These are phyloP conservation scores for Rhizopogon hawkerae DNA, from an alignment of 1,284 basidiomycete genomes.

Conservation along the genomic window DNA sequence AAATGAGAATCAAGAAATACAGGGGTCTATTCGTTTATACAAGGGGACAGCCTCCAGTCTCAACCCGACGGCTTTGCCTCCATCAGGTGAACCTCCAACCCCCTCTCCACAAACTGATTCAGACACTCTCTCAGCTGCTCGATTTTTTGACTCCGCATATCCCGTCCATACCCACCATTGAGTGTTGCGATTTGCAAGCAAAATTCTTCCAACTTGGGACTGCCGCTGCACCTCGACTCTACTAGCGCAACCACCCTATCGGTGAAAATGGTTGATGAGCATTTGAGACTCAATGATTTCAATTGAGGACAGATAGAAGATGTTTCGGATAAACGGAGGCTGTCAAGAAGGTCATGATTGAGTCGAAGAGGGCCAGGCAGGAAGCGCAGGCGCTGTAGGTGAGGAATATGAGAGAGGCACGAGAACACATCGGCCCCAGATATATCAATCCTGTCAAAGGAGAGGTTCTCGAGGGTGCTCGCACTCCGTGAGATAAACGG, in stretches of 20 bases:
- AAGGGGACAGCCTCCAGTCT: not conserved
- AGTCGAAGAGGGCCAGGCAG: conserved; percentile 23
- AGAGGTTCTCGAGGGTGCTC: conserved; percentile 24
- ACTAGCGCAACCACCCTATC: conserved; percentile 21
- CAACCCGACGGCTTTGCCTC: conserved; percentile 15
- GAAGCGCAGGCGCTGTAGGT: conserved; percentile 15
- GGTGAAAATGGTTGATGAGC: conserved; percentile 19
- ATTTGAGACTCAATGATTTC: conserved; percentile 20
- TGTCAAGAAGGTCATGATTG: conserved; percentile 20
- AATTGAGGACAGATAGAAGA: conserved; percentile 19
- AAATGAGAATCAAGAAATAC: not conserved
- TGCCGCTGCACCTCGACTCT: conserved; percentile 16
- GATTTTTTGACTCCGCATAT: conserved; percentile 23
- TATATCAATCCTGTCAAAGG: conserved; percentile 20
- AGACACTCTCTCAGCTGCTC: conserved; percentile 10
- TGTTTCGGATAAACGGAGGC: not conserved
- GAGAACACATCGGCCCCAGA: conserved; percentile 14
- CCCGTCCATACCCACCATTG: conserved; percentile 21
- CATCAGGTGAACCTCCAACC: conserved; percentile 15
- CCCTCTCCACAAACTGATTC: conserved; percentile 12
- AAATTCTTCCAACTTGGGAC: conserved; percentile 15
- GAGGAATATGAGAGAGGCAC: conserved; percentile 18
- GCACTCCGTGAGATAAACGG: conserved; percentile 21
- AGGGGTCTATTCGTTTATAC: no score
- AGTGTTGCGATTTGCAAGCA: conserved; percentile 22